A percentile compares a stretch with the other conserved stretches of the same genome.
phyloP scores from a whole-genome alignment of 75 land plant species.

The Isoetes taiwanensis region DNA sequence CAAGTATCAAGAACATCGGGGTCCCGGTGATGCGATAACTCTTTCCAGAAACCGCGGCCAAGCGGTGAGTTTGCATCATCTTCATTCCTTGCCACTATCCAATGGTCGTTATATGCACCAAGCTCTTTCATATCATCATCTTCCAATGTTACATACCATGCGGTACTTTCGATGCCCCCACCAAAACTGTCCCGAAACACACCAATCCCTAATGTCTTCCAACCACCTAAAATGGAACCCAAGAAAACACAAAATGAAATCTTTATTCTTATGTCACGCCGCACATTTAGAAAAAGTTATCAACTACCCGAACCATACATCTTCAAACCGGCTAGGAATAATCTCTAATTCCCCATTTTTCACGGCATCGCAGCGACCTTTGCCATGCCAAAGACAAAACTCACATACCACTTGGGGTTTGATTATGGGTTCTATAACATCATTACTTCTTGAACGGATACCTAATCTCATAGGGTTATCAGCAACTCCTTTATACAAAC shows the following conservation, averaged over 20 bases:
- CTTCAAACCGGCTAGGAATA: slow-evolving; percentile 62
- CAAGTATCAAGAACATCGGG: slow-evolving; percentile 98
- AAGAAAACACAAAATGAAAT: too few species aligned
- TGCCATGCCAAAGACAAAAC: slow-evolving; percentile 57
- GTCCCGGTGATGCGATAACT: too few species aligned
- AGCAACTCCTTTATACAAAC: slow-evolving; percentile 61
- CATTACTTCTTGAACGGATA: slow-evolving; percentile 74
- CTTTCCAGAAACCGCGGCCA: slow-evolving; percentile 39
- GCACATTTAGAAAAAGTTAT: not conserved
- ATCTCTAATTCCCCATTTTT: slow-evolving; percentile 58
- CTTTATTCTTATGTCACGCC: too few species aligned
- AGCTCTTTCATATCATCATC: slow-evolving; percentile 58
- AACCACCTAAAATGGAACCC: slow-evolving; percentile 91
- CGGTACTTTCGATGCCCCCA: slow-evolving; percentile 98
- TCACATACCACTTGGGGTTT: slow-evolving; percentile 91
- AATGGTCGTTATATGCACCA: slow-evolving; percentile 86
- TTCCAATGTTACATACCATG: slow-evolving; percentile 77
- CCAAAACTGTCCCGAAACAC: slow-evolving; percentile 96
- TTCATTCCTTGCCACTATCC: slow-evolving; percentile 80
- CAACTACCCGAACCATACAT: slow-evolving; percentile 74
- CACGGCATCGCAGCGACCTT: slow-evolving; percentile 73
- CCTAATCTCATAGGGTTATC: slow-evolving; percentile 91
- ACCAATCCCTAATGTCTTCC: slow-evolving; percentile 93
- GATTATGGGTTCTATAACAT: slow-evolving; percentile 85
- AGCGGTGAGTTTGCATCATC: slow-evolving; percentile 34